Evolutionary conservation across 2,329 filamentous ascomycete species (phyloP).

Genomic region (Pochonia chlamydosporia): DNA sequence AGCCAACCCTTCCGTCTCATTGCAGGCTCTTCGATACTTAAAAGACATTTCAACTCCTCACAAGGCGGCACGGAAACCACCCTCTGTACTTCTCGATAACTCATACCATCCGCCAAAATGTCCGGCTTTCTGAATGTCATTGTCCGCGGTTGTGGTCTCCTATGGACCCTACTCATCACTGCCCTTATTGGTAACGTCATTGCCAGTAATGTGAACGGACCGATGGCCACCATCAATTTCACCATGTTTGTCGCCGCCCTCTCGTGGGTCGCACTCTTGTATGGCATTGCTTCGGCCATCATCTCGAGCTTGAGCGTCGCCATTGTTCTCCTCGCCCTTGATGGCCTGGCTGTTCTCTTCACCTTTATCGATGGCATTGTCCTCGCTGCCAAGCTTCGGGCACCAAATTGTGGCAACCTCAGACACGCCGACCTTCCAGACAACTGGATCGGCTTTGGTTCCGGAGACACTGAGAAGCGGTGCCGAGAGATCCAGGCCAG

Average conservation of each 20-base stretch:
- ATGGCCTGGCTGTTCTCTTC: slow-evolving; percentile 58
- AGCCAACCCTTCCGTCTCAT: no score
- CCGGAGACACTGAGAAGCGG: slow-evolving; percentile 51
- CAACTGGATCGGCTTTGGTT: slow-evolving; percentile 59
- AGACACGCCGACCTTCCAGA: slow-evolving; percentile 21
- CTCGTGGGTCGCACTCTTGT: slow-evolving; percentile 59
- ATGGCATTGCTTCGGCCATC: slow-evolving; percentile 52
- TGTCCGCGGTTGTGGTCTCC: slow-evolving; percentile 43
- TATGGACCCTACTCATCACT: slow-evolving; percentile 48
- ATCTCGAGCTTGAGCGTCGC: slow-evolving; percentile 47
- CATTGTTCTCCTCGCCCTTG: slow-evolving; percentile 48
- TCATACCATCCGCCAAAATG: slow-evolving; percentile 12
- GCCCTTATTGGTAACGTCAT: slow-evolving; percentile 55
- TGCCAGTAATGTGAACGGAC: slow-evolving; percentile 39
- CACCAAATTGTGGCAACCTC: slow-evolving; percentile 60
- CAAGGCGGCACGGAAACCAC: not conserved
- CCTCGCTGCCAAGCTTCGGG: slow-evolving; percentile 62
- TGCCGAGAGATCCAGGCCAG: slow-evolving; percentile 72
- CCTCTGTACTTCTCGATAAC: not conserved
- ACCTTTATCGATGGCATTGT: slow-evolving; percentile 66
- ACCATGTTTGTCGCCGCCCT: slow-evolving; percentile 65
- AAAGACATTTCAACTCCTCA: no score
- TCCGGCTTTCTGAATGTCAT: slow-evolving; percentile 36
- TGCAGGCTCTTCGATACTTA: no score
- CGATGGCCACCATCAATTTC: slow-evolving; percentile 50